These are phyloP conservation scores for Ascochyta pisi DNA, from an alignment of 2,329 filamentous ascomycete genomes.

Conservation along the genomic window DNA sequence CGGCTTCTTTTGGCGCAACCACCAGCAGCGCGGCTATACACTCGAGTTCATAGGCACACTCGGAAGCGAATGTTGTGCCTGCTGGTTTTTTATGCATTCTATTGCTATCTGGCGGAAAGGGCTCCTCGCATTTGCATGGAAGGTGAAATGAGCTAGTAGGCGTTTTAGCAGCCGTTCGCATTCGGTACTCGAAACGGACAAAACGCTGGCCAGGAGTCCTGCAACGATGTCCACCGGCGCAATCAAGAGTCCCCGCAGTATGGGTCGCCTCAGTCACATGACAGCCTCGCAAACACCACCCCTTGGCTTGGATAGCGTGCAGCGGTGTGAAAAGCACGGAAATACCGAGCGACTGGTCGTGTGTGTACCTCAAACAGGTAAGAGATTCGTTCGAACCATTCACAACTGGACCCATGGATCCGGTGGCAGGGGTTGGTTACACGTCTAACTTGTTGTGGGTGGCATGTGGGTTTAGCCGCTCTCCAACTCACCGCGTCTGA, in stretches of 20 bases:
- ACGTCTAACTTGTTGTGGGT: conserved; percentile 23
- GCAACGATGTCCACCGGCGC: conserved; percentile 6
- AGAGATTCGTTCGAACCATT: conserved; percentile 23
- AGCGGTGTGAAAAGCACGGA: conserved; percentile 31
- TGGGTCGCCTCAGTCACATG: conserved; percentile 24
- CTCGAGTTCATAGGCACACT: conserved; percentile 2
- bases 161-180: conserved; percentile 13
- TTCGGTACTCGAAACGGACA: conserved; percentile 5
- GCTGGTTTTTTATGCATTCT: conserved; percentile 1
- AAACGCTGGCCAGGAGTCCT: conserved; percentile 3
- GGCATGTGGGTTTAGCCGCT: conserved; percentile 24
- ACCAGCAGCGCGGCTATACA: conserved; percentile 6
- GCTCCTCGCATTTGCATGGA: conserved; percentile 1
- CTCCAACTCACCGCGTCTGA: conserved; percentile 34
- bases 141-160: neutral
- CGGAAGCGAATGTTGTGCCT: conserved; percentile 5
- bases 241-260: conserved; percentile 15
- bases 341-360: conserved; percentile 26
- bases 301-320: conserved; percentile 21
- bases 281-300: conserved; percentile 20
- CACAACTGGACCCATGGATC: conserved; percentile 18
- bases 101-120: neutral
- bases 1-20: conserved; percentile 8
- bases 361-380: conserved; percentile 23
- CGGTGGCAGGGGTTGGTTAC: conserved; percentile 17